Evolutionary conservation across 2,329 filamentous ascomycete species (phyloP), one percentile per base, ranked within the genome.

Genomic region (Talaromyces sp.): DNA sequence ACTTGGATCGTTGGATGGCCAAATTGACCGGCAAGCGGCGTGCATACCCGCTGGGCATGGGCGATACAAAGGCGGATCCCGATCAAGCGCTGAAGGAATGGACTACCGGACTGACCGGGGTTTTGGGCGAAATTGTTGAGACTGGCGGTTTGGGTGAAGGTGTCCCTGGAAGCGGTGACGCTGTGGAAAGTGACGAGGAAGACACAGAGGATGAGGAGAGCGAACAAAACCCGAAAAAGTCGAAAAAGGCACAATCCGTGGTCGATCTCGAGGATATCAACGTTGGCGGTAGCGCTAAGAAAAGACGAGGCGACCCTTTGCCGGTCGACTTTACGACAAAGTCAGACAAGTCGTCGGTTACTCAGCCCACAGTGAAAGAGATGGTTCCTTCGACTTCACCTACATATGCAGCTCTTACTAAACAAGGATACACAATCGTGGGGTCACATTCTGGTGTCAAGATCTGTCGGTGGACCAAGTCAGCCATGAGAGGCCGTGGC

Each of bases 381-480:
- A 99, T 99, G 95, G 95, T 98, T 0, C 91, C 95, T 9, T 89
- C 88, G 64, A 86, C 87, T 62, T 96, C 93, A 1, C 93, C 95
- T 0, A 98, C 95, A 0, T 92, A 96, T 70, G 83, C 86, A 13
- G 85, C 93, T 19, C 84, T 98, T 50, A 98, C 93, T 0, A 99
- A 98, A 73, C 93, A 99, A 80, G 93, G 93, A 27, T 98, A 98
- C 73, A 88, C 90, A 0, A 97, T 98, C 61, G 89, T 99, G 41
- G 95, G 95, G 58, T 93, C 91, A 0, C 95, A 98, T 77, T 96
- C 91, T 0, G 93, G 93, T 31, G 93, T 98, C 66, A 98, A 98
- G 77, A 96, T 97, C 69, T 99, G 93, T 73, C 90, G 95, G 32
- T 99, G 93, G 93, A 98, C 95, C 10, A 99, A 99, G 77, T 97